Percentiles rank a stretch among this genome's conserved stretches.
Evolutionary conservation across 768 basidiomycete species (phyloP).

Genomic region (Termitomyces sp.): DNA sequence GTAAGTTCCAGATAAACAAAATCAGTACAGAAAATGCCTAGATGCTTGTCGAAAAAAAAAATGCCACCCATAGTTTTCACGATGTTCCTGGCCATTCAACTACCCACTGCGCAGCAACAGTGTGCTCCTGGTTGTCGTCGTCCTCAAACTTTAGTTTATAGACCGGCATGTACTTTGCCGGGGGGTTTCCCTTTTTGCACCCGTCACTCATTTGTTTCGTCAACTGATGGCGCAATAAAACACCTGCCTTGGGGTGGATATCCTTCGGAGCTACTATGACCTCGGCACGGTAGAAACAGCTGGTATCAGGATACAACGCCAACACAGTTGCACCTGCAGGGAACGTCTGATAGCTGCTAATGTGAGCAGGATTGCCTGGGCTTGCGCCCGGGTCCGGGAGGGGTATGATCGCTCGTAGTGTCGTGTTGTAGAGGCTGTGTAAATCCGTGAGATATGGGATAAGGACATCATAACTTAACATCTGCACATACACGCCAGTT

Average conservation of each 20-base stretch:
- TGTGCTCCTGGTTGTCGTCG: constrained; percentile 80
- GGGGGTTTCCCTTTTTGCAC: constrained; percentile 27
- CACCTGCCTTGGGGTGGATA: constrained; percentile 33
- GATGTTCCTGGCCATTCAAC: constrained; percentile 69
- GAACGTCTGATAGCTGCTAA: constrained; percentile 71
- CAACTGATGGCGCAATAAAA: background rate
- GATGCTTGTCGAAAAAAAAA: constrained; percentile 8
- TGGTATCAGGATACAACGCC: constrained; percentile 89
- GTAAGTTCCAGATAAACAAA: constrained; percentile 16
- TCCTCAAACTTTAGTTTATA: constrained; percentile 89
- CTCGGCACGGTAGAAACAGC: constrained; percentile 87
- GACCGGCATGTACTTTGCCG: constrained; percentile 47
- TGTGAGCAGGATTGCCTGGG: constrained; percentile 57
- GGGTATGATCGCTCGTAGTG: constrained; percentile 69
- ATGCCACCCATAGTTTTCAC: constrained; percentile 11
- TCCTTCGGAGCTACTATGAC: constrained; percentile 67
- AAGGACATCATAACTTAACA: background rate
- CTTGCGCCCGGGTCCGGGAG: constrained; percentile 70
- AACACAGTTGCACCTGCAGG: constrained; percentile 69
- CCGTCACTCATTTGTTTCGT: background rate
- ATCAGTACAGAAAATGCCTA: constrained; percentile 17
- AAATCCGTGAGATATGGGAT: constrained; percentile 8
- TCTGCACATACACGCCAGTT: constrained; percentile 49
- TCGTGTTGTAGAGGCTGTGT: constrained; percentile 63
- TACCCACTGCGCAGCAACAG: constrained; percentile 74